Evolutionary conservation across 495 filamentous ascomycete species (phyloP).

Genomic region (Xylaria curta): DNA sequence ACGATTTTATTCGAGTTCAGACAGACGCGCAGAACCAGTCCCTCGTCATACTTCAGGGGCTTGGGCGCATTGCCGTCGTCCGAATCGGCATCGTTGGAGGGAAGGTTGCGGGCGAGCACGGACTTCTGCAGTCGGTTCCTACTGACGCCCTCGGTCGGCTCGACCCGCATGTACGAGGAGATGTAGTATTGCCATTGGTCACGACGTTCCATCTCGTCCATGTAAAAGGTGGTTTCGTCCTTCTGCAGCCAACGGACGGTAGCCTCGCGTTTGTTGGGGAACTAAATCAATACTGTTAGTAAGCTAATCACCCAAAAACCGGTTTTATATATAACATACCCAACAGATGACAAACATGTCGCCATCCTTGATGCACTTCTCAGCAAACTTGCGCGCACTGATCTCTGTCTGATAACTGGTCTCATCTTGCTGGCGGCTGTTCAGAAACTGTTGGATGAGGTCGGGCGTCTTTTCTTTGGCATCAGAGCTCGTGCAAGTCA

Average conservation of each 20-base stretch:
- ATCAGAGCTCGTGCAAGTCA: conserved; percentile 77
- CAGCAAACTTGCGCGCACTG: conserved; percentile 82
- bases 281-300: conserved; percentile 45
- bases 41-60: conserved; percentile 70
- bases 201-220: conserved; percentile 62
- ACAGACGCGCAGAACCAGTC: conserved; percentile 78
- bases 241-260: conserved; percentile 74
- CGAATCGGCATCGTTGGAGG: conserved; percentile 53
- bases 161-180: conserved; percentile 83
- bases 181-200: conserved; percentile 91
- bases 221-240: conserved; percentile 82
- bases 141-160: conserved; percentile 85
- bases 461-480: conserved; percentile 90
- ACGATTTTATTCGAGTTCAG: conserved; percentile 82
- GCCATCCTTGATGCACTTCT: conserved; percentile 85
- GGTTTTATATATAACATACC: conserved; percentile 60
- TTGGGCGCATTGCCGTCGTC: conserved; percentile 56
- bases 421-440: conserved; percentile 77
- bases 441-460: conserved; percentile 81
- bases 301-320: conserved; percentile 24
- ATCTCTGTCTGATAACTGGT: conserved; percentile 87
- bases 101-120: conserved; percentile 77
- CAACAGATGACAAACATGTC: conserved; percentile 86
- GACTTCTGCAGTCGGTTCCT: conserved; percentile 67
- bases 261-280: conserved; percentile 63